Conservation (phyloP, 495 filamentous ascomycete species). For the Lineolata rhizophorae region DNA sequence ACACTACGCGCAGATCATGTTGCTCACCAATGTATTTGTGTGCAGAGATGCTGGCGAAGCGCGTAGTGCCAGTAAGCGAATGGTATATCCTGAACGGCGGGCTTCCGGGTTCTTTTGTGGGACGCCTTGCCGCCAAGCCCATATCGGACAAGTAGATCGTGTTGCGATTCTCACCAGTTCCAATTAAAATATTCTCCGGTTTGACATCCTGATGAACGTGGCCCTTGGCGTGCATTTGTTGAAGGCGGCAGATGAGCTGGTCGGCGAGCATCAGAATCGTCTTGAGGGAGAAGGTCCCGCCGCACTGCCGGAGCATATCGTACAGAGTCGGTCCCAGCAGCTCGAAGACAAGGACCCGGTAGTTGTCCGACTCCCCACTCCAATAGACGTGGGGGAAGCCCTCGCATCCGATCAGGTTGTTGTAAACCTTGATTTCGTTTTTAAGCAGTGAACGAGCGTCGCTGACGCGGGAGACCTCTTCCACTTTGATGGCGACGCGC, state of each 20-base stretch:
- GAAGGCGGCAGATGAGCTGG: constrained; percentile 96
- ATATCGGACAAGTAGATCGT: constrained; percentile 99
- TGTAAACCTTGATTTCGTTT: constrained; percentile 99
- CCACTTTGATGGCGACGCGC: no score
- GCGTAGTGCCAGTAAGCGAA: constrained; percentile 96
- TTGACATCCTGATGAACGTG: constrained; percentile 99
- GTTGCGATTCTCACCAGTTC: constrained; percentile 97
- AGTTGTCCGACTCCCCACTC: constrained; percentile 99
- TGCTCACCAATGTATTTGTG: constrained; percentile 75
- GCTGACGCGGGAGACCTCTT: no score
- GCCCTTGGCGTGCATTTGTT: constrained; percentile 99
- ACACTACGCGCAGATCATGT: neutral
- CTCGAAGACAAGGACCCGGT: constrained; percentile 99
- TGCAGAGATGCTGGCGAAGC: constrained; percentile 97
- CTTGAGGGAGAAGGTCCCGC: constrained; percentile 98
- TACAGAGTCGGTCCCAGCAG: constrained; percentile 92
- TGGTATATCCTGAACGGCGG: constrained; percentile 99
- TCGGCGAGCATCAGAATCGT: constrained; percentile 96
- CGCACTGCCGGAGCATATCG: constrained; percentile 99
- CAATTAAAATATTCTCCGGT: constrained; percentile 99
- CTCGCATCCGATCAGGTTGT: constrained; percentile 91
- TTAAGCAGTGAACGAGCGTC: constrained; percentile 98
- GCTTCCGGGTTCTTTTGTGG: constrained; percentile 99
- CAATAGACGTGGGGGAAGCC: constrained; percentile 97
- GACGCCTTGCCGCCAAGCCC: constrained; percentile 95